Conservation (phyloP, 805 yeast genomes). For the Isabelozyma pseudorhagii region DNA sequence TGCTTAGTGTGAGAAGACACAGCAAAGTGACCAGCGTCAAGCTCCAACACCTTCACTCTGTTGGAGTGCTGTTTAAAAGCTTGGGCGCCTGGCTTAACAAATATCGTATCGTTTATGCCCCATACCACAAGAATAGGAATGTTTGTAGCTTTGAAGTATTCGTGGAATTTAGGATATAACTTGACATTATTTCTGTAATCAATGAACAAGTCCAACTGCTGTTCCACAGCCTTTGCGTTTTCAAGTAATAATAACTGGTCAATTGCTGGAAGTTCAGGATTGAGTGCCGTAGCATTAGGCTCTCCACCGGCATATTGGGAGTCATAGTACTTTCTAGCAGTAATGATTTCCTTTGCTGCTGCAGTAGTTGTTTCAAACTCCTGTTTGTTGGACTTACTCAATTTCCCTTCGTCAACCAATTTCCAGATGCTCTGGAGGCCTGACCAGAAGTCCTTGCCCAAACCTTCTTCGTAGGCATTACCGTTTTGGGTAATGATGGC, state of each 20-base stretch:
- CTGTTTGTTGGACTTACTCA: conserved; percentile 4
- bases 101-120: conserved; percentile 41
- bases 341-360: conserved; percentile 10
- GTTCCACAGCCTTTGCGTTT: conserved; percentile 17
- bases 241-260: conserved; percentile 23
- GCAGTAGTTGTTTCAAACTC: conserved; percentile 8
- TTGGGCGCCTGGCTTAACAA: conserved; percentile 32
- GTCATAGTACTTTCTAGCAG: conserved; percentile 13
- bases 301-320: conserved; percentile 31
- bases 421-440: conserved; percentile 32
- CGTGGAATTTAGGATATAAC: conserved; percentile 35
- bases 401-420: conserved; percentile 8
- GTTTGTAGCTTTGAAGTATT: conserved; percentile 22
- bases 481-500: conserved; percentile 42
- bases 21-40: conserved; percentile 41
- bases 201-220: conserved; percentile 30
- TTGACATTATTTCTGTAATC: conserved; percentile 34
- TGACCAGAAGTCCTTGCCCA: conserved; percentile 36
- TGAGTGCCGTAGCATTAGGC: conserved; percentile 16
- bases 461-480: conserved; percentile 42
- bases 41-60: conserved; percentile 20
- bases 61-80: conserved; percentile 32
- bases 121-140: conserved; percentile 37
- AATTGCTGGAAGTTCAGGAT: conserved; percentile 27
- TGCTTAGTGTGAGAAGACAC: conserved; percentile 22